A percentile compares a stretch with the other conserved stretches of the same genome.
These are phyloP conservation scores for Leucoagaricus sp. DNA, from an alignment of 1,284 basidiomycete species.

Conservation along the genomic window DNA sequence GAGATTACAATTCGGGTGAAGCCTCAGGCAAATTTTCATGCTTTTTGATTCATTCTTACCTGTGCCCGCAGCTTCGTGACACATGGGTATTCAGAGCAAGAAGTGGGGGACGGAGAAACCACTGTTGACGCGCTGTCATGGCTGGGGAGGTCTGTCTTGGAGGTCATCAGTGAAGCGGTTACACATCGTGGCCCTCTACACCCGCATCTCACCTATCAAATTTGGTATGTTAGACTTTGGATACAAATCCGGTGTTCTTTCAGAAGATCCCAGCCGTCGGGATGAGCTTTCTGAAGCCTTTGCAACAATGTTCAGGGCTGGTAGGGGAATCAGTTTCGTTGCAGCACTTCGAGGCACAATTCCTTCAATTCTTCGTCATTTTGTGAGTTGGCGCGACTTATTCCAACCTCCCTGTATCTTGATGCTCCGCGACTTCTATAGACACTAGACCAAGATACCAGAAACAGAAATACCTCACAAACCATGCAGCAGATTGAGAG, in stretches of 20 bases:
- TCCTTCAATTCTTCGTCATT: conserved; percentile 38
- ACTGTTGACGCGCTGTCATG: conserved; percentile 54
- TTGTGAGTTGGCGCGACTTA: conserved; percentile 34
- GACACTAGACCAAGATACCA: conserved; percentile 25
- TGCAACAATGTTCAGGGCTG: conserved; percentile 35
- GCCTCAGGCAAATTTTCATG: no score
- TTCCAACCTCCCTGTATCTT: neutral
- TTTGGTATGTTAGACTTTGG: conserved; percentile 51
- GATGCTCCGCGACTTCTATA: conserved; percentile 4
- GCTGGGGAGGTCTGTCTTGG: conserved; percentile 60
- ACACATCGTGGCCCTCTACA: conserved; percentile 4
- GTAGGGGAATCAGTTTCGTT: conserved; percentile 24
- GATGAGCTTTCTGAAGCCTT: conserved; percentile 52
- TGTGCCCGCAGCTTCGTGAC: conserved; percentile 43
- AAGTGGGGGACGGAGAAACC: conserved; percentile 24
- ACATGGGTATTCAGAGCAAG: conserved; percentile 38
- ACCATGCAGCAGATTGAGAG: conserved; percentile 41
- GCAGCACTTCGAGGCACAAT: conserved; percentile 34
- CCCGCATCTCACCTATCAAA: neutral
- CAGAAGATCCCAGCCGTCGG: conserved; percentile 26
- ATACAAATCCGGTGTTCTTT: conserved; percentile 60
- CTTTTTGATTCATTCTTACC: neutral
- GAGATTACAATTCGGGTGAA: conserved; percentile 54
- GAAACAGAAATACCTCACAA: conserved; percentile 22
- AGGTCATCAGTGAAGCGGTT: conserved; percentile 72